These are phyloP conservation scores for Megacollybia marginata DNA, from an alignment of 768 basidiomycete species.

Conservation along the genomic window DNA sequence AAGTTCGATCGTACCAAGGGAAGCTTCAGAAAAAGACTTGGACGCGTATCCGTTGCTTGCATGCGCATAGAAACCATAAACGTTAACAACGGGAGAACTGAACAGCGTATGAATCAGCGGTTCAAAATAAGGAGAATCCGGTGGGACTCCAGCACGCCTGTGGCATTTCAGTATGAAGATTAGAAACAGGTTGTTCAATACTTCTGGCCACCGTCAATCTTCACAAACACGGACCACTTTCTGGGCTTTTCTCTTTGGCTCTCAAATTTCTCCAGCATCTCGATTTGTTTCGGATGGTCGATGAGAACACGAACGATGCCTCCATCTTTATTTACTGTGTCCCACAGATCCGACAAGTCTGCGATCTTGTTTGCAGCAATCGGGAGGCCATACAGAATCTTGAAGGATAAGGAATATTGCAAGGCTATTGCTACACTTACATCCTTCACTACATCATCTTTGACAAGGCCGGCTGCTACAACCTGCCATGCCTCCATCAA, in stretches of 20 bases:
- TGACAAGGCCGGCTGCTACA: constrained; percentile 55
- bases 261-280: constrained; percentile 57
- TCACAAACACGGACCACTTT: constrained; percentile 74
- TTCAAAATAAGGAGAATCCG: constrained; percentile 45
- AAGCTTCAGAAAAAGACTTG: constrained; percentile 56
- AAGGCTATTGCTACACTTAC: constrained; percentile 34
- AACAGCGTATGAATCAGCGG: constrained; percentile 46
- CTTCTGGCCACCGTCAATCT: constrained; percentile 75
- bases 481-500: constrained; percentile 78
- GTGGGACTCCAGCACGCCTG: constrained; percentile 69
- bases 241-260: constrained; percentile 26
- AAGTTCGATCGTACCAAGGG: constrained; percentile 15
- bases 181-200: constrained; percentile 16
- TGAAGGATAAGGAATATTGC: constrained; percentile 1
- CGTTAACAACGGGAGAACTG: constrained; percentile 43
- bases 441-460: constrained; percentile 71
- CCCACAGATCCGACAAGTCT: constrained; percentile 56
- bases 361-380: constrained; percentile 61
- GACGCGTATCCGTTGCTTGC: constrained; percentile 75
- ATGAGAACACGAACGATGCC: constrained; percentile 61
- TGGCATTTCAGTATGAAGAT: constrained; percentile 7
- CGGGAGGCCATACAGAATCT: constrained; percentile 83
- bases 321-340: constrained; percentile 46
- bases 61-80: constrained; percentile 85
- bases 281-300: constrained; percentile 70